A percentile compares a stretch with the other conserved stretches of the same genome.
Conservation (phyloP, 2,329 filamentous ascomycete genomes). For the Akanthomyces lecanii region DNA sequence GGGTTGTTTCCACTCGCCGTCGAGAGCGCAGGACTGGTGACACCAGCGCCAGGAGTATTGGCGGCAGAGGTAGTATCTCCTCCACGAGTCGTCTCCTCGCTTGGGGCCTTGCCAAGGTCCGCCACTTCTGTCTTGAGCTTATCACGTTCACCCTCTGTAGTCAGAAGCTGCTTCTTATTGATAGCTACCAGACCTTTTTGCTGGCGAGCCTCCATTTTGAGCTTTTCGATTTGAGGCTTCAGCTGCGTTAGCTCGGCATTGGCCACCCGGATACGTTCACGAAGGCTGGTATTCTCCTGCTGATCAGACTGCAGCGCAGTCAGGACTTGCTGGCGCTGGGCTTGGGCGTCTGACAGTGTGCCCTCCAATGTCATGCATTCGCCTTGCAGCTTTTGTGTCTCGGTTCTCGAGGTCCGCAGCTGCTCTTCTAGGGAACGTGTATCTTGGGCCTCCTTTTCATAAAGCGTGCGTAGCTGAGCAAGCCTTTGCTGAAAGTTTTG, state of each 20-base stretch:
- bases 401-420: conserved; percentile 67
- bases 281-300: conserved; percentile 78
- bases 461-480: conserved; percentile 78
- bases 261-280: conserved; percentile 78
- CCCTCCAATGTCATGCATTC: conserved; percentile 82
- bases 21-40: conserved; percentile 67
- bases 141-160: conserved; percentile 82
- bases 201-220: conserved; percentile 85
- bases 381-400: conserved; percentile 78
- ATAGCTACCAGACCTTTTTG: conserved; percentile 96
- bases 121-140: conserved; percentile 78
- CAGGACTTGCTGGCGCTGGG: conserved; percentile 72
- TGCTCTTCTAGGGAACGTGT: conserved; percentile 83
- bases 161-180: conserved; percentile 95
- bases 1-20: conserved; percentile 81
- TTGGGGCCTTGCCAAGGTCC: conserved; percentile 59
- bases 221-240: conserved; percentile 88
- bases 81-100: conserved; percentile 54
- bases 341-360: conserved; percentile 73
- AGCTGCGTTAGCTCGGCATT: conserved; percentile 80
- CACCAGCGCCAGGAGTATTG: conserved; percentile 39
- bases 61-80: conserved; percentile 48
- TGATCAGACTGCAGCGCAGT: conserved; percentile 78
- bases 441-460: conserved; percentile 88
- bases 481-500: conserved; percentile 87